A percentile compares a stretch with the other conserved stretches of the same genome.
phyloP scores from a whole-genome alignment of 352 stramenopile species.

The Phytopythium oedochilum region DNA sequence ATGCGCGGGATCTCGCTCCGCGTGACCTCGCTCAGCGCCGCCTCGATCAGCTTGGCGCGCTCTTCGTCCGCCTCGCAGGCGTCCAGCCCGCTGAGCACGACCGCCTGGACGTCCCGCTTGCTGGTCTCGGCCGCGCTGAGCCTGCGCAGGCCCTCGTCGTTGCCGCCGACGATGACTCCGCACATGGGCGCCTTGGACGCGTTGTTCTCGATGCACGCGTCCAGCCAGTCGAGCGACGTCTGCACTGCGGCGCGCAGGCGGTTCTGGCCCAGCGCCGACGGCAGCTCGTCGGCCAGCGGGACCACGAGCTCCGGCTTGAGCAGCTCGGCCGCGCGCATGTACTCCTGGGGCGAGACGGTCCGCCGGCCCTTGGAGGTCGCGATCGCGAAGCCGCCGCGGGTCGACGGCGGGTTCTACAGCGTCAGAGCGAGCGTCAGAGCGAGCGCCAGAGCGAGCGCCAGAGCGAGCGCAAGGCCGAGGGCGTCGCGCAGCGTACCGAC shows the following conservation, averaged over 20 bases:
- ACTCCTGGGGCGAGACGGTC: conserved; percentile 37
- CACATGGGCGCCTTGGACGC: conserved; percentile 28
- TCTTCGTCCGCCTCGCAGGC: conserved; percentile 24
- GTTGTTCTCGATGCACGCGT: conserved; percentile 39
- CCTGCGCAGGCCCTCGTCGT: conserved; percentile 44
- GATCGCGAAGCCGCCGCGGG: conserved; percentile 52
- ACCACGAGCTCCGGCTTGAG: conserved; percentile 55
- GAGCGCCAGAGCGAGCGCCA: too few species aligned
- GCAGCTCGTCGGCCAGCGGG: conserved; percentile 64
- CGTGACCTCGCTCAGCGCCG: conserved; percentile 34
- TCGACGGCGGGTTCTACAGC: conserved; percentile 41
- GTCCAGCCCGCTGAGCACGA: conserved; percentile 62
- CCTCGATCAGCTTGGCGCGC: conserved; percentile 41
- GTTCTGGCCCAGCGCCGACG: conserved; percentile 48
- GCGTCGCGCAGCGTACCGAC: conserved; percentile 32
- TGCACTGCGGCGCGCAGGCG: conserved; percentile 62
- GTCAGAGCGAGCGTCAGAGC: background rate
- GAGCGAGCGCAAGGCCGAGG: too few species aligned
- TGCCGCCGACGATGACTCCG: conserved; percentile 65
- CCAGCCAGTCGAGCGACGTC: conserved; percentile 64
- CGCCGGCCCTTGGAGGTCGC: conserved; percentile 49
- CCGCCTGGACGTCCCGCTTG: conserved; percentile 59
- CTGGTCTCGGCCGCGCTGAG: conserved; percentile 55
- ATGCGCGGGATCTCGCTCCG: conserved; percentile 40
- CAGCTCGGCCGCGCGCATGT: conserved; percentile 50